Evolutionary conservation across 352 stramenopile species (phyloP), one percentile per base, ranked within the genome.

Genomic region (Peronospora belbahrii): DNA sequence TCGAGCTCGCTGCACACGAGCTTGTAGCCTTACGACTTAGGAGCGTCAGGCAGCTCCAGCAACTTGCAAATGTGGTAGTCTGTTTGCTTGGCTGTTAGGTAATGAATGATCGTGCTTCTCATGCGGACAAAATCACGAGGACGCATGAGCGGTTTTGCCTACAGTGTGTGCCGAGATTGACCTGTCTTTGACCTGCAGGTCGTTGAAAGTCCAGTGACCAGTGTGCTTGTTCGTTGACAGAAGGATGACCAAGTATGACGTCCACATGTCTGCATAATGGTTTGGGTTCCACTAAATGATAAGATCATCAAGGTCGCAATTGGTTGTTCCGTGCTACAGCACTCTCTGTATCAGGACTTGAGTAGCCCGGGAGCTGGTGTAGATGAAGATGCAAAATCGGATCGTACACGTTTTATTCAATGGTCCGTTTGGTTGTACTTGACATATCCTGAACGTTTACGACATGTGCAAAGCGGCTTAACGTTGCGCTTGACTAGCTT

Each of bases 401-500:
- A 25, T 67, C 57, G 30, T 65, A 43, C 6, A 15, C 13, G 6
- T 4, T 38, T 4, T n/a, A n/a, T n/a, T 54, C 20, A 6, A 17
- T 6, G 0, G 32, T 46, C 1, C 49, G 52, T 30, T 70, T 67
- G 6, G 20, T 24, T 0, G 39, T 58, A 41, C 61, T 67, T 35
- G 7, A 56, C 2, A 48, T 62, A 20, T 48, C 41, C 46, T 62
- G 57, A 17, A 65, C 39, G 11, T 52, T 54, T n/a, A 67, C 57
- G 1, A 58, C 62, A 1, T 67, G 52, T 9, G 57, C 57, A 20
- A 57, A 67, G 14, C 52, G 66, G 9, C 79, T 69, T 72, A 27
- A 81, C 68, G 15, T 68, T 70, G 0, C 54, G 58, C 42, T 74
- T 75, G 44, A 83, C 51, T 11, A 60, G 41, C 37, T 81, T 78